Conservation (phyloP, 139 green algal genomes). For the Micromonas commoda region DNA sequence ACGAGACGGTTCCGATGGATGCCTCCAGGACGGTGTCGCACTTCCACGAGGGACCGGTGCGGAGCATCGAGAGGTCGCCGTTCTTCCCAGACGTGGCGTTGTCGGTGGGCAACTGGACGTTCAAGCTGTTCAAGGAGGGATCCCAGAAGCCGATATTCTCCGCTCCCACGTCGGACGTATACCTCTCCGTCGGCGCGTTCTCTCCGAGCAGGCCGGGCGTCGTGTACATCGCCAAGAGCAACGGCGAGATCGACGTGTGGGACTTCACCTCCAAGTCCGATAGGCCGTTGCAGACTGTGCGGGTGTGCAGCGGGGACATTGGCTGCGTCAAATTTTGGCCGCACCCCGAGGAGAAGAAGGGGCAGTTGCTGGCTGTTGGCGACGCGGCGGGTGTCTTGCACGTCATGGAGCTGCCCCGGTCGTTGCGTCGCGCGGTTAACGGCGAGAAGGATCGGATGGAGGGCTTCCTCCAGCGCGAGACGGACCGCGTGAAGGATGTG, state of each 20-base stretch:
- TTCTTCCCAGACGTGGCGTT: conserved; percentile 76
- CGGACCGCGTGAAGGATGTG: neutral
- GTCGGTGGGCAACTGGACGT: conserved; percentile 66
- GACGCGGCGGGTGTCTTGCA: conserved; percentile 56
- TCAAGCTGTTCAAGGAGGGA: conserved; percentile 54
- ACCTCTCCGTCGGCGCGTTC: conserved; percentile 73
- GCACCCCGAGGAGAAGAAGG: conserved; percentile 14
- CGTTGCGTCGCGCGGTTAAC: conserved; percentile 57
- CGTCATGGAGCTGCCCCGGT: conserved; percentile 73
- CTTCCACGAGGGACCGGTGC: conserved; percentile 54
- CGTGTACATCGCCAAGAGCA: conserved; percentile 23
- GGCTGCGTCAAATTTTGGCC: conserved; percentile 54
- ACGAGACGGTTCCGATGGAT: too few relatives aligned
- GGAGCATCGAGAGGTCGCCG: conserved; percentile 58
- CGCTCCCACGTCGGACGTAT: conserved; percentile 27
- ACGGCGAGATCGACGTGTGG: conserved; percentile 39
- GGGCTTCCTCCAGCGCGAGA: conserved; percentile 53
- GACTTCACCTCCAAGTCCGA: conserved; percentile 62
- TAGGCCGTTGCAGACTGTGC: conserved; percentile 53
- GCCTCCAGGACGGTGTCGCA: too few relatives aligned
- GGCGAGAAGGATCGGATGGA: conserved; percentile 60
- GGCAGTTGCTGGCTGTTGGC: conserved; percentile 59
- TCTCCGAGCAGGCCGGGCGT: conserved; percentile 65
- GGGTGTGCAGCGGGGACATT: conserved; percentile 46
- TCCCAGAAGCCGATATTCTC: conserved; percentile 50